Evolutionary conservation across 805 yeast genomes (phyloP).

Genomic region (Ogataea ramenticola): DNA sequence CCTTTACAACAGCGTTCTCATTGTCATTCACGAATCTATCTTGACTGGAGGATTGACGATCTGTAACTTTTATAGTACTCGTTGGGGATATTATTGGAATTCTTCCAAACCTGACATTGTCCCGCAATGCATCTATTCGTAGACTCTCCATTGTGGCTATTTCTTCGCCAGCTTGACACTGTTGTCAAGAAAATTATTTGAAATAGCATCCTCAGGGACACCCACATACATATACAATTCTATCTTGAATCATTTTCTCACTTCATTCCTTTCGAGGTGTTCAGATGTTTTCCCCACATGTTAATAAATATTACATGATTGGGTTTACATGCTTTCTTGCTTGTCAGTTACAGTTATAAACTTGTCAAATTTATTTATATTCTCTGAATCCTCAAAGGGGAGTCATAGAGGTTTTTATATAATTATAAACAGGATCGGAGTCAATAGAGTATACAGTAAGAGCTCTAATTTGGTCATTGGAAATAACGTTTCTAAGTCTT

Average conservation of each 20-base stretch:
- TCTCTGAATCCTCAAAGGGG: slow-evolving; percentile 14
- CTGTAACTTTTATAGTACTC: not conserved
- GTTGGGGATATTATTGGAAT: slow-evolving; percentile 9
- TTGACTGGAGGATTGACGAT: not conserved
- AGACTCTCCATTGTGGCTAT: not conserved
- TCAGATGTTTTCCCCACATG: too few relatives aligned
- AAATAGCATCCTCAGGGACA: too few relatives aligned
- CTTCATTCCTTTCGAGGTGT: too few relatives aligned
- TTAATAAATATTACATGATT: too few relatives aligned
- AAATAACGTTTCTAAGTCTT: slow-evolving; percentile 49
- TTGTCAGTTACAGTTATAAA: too few relatives aligned
- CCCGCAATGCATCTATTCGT: slow-evolving; percentile 1
- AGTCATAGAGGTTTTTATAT: slow-evolving; percentile 33
- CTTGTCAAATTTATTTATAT: not conserved
- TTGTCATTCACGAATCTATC: slow-evolving; percentile 1
- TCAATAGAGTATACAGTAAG: slow-evolving; percentile 41
- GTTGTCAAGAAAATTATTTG: too few relatives aligned
- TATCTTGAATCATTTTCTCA: too few relatives aligned
- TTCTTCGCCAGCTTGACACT: too few relatives aligned
- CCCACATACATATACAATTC: too few relatives aligned
- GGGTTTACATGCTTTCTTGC: too few relatives aligned
- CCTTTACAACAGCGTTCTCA: slow-evolving; percentile 1
- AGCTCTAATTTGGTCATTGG: slow-evolving; percentile 36
- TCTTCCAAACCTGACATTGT: slow-evolving; percentile 7
- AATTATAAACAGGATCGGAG: slow-evolving; percentile 51